Conservation (phyloP, 345 rosid genomes). For the Eucalyptus brandiana region DNA sequence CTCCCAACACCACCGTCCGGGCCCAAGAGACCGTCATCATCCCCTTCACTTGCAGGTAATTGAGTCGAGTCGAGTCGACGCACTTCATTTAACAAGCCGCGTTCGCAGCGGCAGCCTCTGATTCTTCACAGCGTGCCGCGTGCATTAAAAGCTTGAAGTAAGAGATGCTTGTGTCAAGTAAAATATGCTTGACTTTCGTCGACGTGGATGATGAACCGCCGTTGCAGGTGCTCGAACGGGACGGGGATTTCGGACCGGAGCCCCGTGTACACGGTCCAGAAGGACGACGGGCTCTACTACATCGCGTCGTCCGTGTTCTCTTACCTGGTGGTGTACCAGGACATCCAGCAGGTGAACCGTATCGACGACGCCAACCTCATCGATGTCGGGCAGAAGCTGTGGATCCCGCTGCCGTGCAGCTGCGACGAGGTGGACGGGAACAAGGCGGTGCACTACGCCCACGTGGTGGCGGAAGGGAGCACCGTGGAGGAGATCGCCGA, state of each 20-base stretch:
- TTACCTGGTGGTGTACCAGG: conserved; percentile 1
- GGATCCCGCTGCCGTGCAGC: conserved; percentile 68
- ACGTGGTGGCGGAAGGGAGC: conserved; percentile 30
- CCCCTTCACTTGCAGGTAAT: conserved; percentile 45
- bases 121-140: not conserved
- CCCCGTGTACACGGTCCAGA: conserved; percentile 32
- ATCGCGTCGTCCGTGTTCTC: conserved; percentile 25
- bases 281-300: conserved; percentile 15
- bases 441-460: conserved; percentile 45
- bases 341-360: conserved; percentile 18
- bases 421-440: conserved; percentile 32
- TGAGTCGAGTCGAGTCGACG: not conserved
- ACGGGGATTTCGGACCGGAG: conserved; percentile 28
- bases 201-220: not conserved
- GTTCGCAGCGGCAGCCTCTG: not conserved
- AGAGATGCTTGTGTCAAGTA: not conserved
- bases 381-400: conserved; percentile 11
- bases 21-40: conserved; percentile 11
- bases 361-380: conserved; percentile 9
- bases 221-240: conserved; percentile 43
- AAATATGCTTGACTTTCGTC: not conserved
- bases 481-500: conserved; percentile 26
- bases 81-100: not conserved
- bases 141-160: not conserved
- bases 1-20: not conserved